Base-by-base conservation (phyloP, 257 asterid species). In the Ajuga chamaepitys region DNA sequence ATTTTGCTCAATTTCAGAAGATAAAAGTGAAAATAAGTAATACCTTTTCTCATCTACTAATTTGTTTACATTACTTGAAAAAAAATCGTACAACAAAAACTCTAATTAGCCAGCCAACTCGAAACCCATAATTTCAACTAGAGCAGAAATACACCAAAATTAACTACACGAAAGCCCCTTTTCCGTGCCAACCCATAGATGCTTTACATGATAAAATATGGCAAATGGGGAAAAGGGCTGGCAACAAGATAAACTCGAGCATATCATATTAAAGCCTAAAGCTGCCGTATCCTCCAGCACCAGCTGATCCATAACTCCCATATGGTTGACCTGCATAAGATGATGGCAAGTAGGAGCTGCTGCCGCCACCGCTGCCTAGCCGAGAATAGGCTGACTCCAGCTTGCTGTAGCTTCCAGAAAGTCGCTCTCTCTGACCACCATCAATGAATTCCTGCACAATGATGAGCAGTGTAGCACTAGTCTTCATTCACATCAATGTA, bases 251-350 rank as follows among this genome's bases (percentile, higher is more conserved):
- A 10, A 58, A 56, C 18, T 45, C 11, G 1, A 4, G 44, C 30
- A n/a, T 38, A 50, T 48, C 37, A 28, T 53, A 58, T 80, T 70
- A 84, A 34, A 73, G 71, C 81, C 96, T 81, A 77, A 67, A 88
- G 74, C 81, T 73, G 71, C 73, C 67, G 56, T 87, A 85, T 13
- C 95, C 95, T 50, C 95, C 95, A 14, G 62, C 64, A 20, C 90
- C 88, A 40, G 89, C 80, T 16, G 92, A 84, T 48, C 96, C 88
- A 53, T 85, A 83, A 62, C 82, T 80, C 26, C 86, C 87, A 44
- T 84, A 84, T 13, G 76, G 75, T 45, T 82, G 89, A 28, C 86
- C 83, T 7, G 80, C 17, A 22, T 63, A 75, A n/a, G 84, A 77
- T 11, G 87, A 81, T 0, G 95, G 71, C 21, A 80, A 56, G 71